Evolutionary conservation across 257 asterid genomes (phyloP).

Genomic region (Fraxinus excelsior): DNA sequence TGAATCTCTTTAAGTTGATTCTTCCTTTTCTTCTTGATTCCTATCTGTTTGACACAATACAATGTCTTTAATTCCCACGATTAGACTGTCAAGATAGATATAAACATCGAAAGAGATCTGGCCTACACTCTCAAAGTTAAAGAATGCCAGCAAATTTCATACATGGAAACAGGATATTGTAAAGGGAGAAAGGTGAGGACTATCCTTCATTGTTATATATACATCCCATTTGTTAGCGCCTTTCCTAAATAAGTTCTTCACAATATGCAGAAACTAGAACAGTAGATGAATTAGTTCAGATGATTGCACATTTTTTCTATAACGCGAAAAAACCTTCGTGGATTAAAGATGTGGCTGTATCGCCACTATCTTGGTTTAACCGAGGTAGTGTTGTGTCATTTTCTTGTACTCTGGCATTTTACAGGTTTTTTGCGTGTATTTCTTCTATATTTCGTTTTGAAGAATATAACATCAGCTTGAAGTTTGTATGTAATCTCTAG

Average conservation of each 20-base stretch:
- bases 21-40: background rate
- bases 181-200: slow-evolving; percentile 71
- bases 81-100: slow-evolving; percentile 90
- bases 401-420: slow-evolving; percentile 6
- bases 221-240: background rate
- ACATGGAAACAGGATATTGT: slow-evolving; percentile 72
- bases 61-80: background rate
- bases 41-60: background rate
- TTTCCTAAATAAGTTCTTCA: slow-evolving; percentile 6
- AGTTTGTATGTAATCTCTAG: too few relatives aligned
- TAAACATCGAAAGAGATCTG: slow-evolving; percentile 84
- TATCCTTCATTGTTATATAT: slow-evolving; percentile 1
- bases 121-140: slow-evolving; percentile 88
- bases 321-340: slow-evolving; percentile 76
- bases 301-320: slow-evolving; percentile 86
- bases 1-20: background rate
- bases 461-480: too few relatives aligned
- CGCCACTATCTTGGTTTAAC: slow-evolving; percentile 26
- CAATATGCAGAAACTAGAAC: slow-evolving; percentile 59
- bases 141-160: slow-evolving; percentile 85
- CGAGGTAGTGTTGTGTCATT: background rate
- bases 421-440: background rate
- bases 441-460: background rate
- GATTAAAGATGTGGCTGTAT: slow-evolving; percentile 43
- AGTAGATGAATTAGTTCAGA: slow-evolving; percentile 80